These are phyloP conservation scores for Sporisorium graminicola DNA, from an alignment of 1,284 basidiomycete species.

Conservation along the genomic window DNA sequence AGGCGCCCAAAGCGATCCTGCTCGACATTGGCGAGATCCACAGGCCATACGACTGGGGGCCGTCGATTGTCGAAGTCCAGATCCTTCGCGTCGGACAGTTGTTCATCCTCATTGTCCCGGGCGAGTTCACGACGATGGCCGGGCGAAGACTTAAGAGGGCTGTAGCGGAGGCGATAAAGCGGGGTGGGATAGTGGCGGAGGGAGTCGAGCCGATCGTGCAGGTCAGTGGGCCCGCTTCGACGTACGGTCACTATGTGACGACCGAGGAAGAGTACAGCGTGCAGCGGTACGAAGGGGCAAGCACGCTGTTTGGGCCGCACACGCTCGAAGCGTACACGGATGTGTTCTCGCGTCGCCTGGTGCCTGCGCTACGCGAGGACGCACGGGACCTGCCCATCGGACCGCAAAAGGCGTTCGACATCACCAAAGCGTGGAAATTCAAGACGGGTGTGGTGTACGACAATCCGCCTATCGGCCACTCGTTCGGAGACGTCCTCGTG, in stretches of 20 bases:
- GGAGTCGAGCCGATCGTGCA: slow-evolving; percentile 57
- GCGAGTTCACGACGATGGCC: slow-evolving; percentile 77
- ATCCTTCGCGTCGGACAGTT: slow-evolving; percentile 83
- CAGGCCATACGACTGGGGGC: slow-evolving; percentile 81
- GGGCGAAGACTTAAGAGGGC: slow-evolving; percentile 75
- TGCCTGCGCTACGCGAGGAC: slow-evolving; percentile 71
- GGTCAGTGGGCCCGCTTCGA: slow-evolving; percentile 79
- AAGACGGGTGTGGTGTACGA: slow-evolving; percentile 56
- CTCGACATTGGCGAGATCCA: slow-evolving; percentile 61
- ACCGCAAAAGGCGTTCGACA: slow-evolving; percentile 78
- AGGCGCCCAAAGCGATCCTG: slow-evolving; percentile 83
- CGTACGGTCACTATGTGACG: slow-evolving; percentile 80
- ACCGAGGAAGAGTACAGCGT: slow-evolving; percentile 81
- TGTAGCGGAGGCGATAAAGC: slow-evolving; percentile 77
- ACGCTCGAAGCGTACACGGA: slow-evolving; percentile 84
- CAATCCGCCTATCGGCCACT: slow-evolving; percentile 72
- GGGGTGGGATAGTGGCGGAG: slow-evolving; percentile 76
- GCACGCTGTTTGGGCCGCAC: slow-evolving; percentile 83
- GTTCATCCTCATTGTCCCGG: slow-evolving; percentile 82
- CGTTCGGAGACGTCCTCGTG: slow-evolving; percentile 78
- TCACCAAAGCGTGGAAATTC: slow-evolving; percentile 74
- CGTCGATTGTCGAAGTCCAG: slow-evolving; percentile 81
- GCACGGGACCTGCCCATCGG: slow-evolving; percentile 75
- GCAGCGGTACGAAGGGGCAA: slow-evolving; percentile 85
- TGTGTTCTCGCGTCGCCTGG: slow-evolving; percentile 73